These are phyloP conservation scores for Colletotrichum falcatum DNA, from an alignment of 2,329 filamentous ascomycete species.

Conservation along the genomic window DNA sequence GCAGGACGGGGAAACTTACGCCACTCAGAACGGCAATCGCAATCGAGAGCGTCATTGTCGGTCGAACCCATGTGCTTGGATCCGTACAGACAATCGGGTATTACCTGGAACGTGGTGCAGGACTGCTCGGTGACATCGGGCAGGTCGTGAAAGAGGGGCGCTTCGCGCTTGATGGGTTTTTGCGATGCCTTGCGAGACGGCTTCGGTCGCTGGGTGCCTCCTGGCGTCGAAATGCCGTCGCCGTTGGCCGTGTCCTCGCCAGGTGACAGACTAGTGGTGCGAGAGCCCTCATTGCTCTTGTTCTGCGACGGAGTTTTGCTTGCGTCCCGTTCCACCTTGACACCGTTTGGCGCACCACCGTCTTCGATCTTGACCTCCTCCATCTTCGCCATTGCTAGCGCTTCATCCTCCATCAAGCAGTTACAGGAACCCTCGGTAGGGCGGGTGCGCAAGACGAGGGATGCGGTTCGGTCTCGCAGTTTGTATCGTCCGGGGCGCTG, in stretches of 20 bases:
- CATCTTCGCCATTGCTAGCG: conserved; percentile 55
- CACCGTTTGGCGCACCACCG: conserved; percentile 50
- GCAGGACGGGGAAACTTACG: conserved; percentile 70
- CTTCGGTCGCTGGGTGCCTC: conserved; percentile 72
- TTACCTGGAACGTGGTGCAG: conserved; percentile 80
- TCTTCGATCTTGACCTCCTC: conserved; percentile 60
- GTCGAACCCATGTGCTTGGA: conserved; percentile 92
- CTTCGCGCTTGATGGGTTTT: conserved; percentile 65
- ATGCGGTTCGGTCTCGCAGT: conserved; percentile 20
- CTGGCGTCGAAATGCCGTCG: conserved; percentile 61
- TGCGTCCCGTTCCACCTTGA: conserved; percentile 55
- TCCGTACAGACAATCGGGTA: conserved; percentile 88
- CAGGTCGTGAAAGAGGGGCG: conserved; percentile 77
- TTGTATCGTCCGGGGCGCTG: conserved; percentile 27
- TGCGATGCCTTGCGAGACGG: conserved; percentile 39
- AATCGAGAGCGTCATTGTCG: conserved; percentile 90
- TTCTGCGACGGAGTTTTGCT: conserved; percentile 52
- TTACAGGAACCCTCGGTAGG: conserved; percentile 28
- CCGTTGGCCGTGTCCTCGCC: conserved; percentile 60
- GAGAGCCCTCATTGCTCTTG: conserved; percentile 53
- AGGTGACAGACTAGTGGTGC: conserved; percentile 58
- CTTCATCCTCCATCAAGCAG: conserved; percentile 56
- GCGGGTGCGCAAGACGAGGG: conserved; percentile 24
- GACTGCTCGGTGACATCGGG: conserved; percentile 85
- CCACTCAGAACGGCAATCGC: conserved; percentile 95